Percentiles rank a stretch among this genome's conserved stretches.
Evolutionary conservation across 1,139 yeast genomes (phyloP).

Genomic region (Zhuliangozyma parablackwelliae): DNA sequence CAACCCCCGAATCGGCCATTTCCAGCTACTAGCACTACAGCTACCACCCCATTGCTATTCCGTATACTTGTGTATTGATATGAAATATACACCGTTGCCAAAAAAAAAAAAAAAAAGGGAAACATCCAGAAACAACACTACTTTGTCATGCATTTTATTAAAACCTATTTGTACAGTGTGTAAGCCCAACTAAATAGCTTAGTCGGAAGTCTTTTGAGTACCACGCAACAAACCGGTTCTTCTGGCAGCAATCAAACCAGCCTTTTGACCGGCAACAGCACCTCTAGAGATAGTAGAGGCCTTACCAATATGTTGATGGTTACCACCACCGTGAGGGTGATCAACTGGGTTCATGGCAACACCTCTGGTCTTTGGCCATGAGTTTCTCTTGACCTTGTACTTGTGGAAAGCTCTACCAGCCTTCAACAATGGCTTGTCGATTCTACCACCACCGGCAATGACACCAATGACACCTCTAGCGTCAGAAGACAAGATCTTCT

Average conservation of each 20-base stretch:
- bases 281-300: conserved; percentile 99
- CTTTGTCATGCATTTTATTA: conserved; percentile 5
- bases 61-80: too few species aligned
- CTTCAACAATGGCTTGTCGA: conserved; percentile 98
- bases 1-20: too few species aligned
- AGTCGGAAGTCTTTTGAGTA: conserved; percentile 94
- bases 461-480: conserved; percentile 99
- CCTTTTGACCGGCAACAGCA: conserved; percentile 99
- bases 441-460: conserved; percentile 99
- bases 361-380: conserved; percentile 99
- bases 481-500: conserved; percentile 89
- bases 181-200: conserved; percentile 22
- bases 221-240: conserved; percentile 99
- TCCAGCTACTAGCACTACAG: too few species aligned
- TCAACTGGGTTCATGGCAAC: conserved; percentile 99
- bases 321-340: conserved; percentile 99
- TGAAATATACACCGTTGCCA: neutral
- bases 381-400: conserved; percentile 98
- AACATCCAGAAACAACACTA: conserved; percentile 5
- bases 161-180: conserved; percentile 4
- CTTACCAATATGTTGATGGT: conserved; percentile 99
- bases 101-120: conserved; percentile 5
- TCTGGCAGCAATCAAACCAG: conserved; percentile 99
- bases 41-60: too few species aligned
- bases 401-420: conserved; percentile 99